Evolutionary conservation across 2,329 filamentous ascomycete genomes (phyloP), one percentile per base, ranked within the genome.

Genomic region (Alternaria metachromatica): DNA sequence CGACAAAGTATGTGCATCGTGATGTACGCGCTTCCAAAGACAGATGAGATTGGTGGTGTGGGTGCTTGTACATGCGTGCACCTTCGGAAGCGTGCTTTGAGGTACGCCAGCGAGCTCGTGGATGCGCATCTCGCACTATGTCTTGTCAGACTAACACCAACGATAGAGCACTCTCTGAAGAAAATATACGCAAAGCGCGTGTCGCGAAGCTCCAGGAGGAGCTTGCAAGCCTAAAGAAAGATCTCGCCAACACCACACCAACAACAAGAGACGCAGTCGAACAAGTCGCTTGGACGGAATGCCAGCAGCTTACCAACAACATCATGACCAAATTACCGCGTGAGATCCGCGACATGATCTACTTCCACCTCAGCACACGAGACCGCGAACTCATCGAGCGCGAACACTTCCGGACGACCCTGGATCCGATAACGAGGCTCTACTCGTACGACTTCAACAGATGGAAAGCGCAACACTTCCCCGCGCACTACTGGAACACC

Each of bases 331-430:
- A 28, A n/a, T n/a, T 71, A 6, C 68, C 68, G 1, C 61, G 67
- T 10, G 68, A 71, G 33, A 33, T 71, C 3, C 69, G 70, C 8
- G 69, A 72, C n/a, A 72, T 71, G 65, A 64, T 73, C 4, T 71
- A 65, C 41, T 26, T 58, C 2, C 58, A 71, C 13, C 65, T 73
- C 25, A 66, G 58, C n/a, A 66, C 58, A 5, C 60, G 59, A 5
- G 18, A 25, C 8, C 26, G 57, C 30, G 63, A 70, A 25, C 49
- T 57, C 23, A 69, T 73, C 18, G 64, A 67, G 21, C 66, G 68
- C 49, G 66, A 71, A 30, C 67, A 72, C 57, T 73, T 70, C 44
- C 65, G 69, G 25, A 65, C 66, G 12, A 72, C 68, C 10, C 37
- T 62, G 8, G 70, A 73, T 23, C 69, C 69, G 5, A 18, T 61